A percentile compares a stretch with the other conserved stretches of the same genome.
Conservation (phyloP, 2,329 filamentous ascomycete species). For the Fusarium keratoplasticum region DNA sequence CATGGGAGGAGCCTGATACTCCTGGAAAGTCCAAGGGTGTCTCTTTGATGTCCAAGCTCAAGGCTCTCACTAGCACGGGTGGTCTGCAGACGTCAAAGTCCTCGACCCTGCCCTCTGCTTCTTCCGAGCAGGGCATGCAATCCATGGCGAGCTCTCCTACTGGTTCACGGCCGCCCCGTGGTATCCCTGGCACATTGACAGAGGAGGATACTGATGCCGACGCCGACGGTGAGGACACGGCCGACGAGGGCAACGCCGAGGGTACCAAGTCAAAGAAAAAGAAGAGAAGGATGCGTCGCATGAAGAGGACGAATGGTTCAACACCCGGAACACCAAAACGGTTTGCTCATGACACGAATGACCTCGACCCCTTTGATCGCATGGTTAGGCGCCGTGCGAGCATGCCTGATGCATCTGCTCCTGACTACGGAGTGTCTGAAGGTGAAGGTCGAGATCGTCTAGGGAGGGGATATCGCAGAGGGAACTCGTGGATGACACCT, state of each 20-base stretch:
- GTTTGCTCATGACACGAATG: slow-evolving; percentile 55
- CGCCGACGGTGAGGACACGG: slow-evolving; percentile 87
- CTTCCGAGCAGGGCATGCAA: slow-evolving; percentile 50
- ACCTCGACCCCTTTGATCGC: slow-evolving; percentile 56
- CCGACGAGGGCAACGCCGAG: slow-evolving; percentile 73
- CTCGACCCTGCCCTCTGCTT: slow-evolving; percentile 43
- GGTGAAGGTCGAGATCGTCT: slow-evolving; percentile 76
- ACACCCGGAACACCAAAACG: slow-evolving; percentile 73
- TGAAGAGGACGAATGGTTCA: slow-evolving; percentile 67
- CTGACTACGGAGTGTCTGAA: slow-evolving; percentile 76
- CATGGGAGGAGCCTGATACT: slow-evolving; percentile 74
- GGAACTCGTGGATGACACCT: slow-evolving; percentile 68
- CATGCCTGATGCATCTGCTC: slow-evolving; percentile 69
- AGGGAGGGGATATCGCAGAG: slow-evolving; percentile 63
- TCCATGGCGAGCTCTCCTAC: slow-evolving; percentile 63
- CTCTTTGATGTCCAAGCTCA: slow-evolving; percentile 82
- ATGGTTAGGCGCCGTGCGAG: slow-evolving; percentile 74
- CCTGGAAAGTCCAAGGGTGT: slow-evolving; percentile 68
- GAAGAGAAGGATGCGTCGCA: slow-evolving; percentile 71
- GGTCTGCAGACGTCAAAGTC: slow-evolving; percentile 60
- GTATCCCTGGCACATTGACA: slow-evolving; percentile 65
- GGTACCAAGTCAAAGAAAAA: slow-evolving; percentile 57
- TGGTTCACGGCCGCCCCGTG: slow-evolving; percentile 55
- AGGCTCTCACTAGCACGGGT: slow-evolving; percentile 73
- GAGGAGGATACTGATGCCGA: slow-evolving; percentile 63